Conservation (phyloP, 495 filamentous ascomycete genomes). For the Extremus antarcticus region DNA sequence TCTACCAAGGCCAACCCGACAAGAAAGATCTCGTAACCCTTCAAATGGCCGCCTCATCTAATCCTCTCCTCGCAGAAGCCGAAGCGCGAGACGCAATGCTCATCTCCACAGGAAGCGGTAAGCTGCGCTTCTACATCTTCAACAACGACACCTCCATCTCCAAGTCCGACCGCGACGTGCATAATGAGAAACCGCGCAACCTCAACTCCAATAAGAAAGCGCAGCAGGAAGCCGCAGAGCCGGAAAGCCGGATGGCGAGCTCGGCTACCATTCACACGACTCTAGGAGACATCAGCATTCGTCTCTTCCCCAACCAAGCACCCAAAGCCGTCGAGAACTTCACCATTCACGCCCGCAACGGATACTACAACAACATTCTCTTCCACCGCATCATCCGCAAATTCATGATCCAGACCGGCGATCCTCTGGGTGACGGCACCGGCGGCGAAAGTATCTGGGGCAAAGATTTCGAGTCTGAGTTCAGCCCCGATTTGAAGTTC, state of each 20-base stretch:
- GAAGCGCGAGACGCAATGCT: conserved; percentile 87
- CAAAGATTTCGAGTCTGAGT: conserved; percentile 89
- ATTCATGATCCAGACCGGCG: conserved; percentile 95
- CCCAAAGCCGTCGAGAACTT: conserved; percentile 99
- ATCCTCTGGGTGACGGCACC: conserved; percentile 89
- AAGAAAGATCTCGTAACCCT: conserved; percentile 87
- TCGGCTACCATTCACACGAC: conserved; percentile 84
- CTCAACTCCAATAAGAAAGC: conserved; percentile 34
- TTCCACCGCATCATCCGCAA: conserved; percentile 97
- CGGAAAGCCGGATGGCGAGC: conserved; percentile 40
- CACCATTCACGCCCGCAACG: conserved; percentile 72
- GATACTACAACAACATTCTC: conserved; percentile 94
- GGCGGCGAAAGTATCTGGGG: conserved; percentile 98
- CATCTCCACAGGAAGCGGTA: conserved; percentile 69
- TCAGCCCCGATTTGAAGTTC: conserved; percentile 69
- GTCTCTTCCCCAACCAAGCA: conserved; percentile 83
- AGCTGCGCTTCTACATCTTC: conserved; percentile 96
- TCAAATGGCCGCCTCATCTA: conserved; percentile 92
- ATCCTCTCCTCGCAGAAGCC: conserved; percentile 86
- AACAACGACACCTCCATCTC: conserved; percentile 77
- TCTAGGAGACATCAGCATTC: conserved; percentile 88
- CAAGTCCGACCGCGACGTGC: conserved; percentile 78
- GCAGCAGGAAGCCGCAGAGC: conserved; percentile 52
- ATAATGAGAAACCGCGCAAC: conserved; percentile 79
- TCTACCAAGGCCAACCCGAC: conserved; percentile 94